A percentile compares a stretch with the other conserved stretches of the same genome.
Conservation (phyloP, 2,329 filamentous ascomycete genomes). For the Chalaropsis ovoidea region DNA sequence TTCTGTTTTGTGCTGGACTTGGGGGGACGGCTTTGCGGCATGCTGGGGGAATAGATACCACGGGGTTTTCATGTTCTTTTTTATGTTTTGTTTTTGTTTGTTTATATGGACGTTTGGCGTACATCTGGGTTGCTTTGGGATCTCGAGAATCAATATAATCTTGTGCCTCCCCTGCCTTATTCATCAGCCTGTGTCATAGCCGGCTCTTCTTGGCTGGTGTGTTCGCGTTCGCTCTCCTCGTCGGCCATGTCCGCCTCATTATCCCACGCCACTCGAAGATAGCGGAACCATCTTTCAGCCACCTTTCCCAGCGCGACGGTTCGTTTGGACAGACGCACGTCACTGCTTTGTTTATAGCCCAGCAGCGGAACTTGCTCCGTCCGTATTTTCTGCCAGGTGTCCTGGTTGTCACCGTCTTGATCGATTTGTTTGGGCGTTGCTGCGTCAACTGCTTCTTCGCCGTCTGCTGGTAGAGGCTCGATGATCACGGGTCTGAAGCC, state of each 20-base stretch:
- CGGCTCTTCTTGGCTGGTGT: conserved; percentile 13
- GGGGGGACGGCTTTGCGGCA: not conserved
- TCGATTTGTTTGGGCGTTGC: not conserved
- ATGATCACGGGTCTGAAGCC: conserved; percentile 39
- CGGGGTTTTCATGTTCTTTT: conserved; percentile 18
- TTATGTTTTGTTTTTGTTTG: conserved; percentile 15
- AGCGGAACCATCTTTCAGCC: conserved; percentile 19
- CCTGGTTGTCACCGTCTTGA: not conserved
- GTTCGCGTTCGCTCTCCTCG: not conserved
- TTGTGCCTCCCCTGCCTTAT: not conserved
- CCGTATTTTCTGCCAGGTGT: conserved; percentile 1
- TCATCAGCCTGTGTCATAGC: conserved; percentile 20
- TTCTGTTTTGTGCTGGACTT: conserved; percentile 7
- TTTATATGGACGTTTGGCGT: conserved; percentile 17
- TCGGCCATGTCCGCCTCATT: not conserved
- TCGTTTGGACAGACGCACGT: conserved; percentile 20
- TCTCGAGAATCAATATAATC: not conserved
- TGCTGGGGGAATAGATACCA: not conserved
- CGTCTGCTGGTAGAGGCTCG: conserved; percentile 34
- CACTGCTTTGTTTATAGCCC: conserved; percentile 23
- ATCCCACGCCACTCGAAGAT: not conserved
- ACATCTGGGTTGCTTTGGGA: conserved; percentile 8
- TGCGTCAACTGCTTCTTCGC: not conserved
- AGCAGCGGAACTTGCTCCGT: conserved; percentile 23
- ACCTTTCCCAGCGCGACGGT: conserved; percentile 13